Evolutionary conservation across 371 early-diverging fungal genomes (phyloP).

Genomic region (Mortierella sp.): DNA sequence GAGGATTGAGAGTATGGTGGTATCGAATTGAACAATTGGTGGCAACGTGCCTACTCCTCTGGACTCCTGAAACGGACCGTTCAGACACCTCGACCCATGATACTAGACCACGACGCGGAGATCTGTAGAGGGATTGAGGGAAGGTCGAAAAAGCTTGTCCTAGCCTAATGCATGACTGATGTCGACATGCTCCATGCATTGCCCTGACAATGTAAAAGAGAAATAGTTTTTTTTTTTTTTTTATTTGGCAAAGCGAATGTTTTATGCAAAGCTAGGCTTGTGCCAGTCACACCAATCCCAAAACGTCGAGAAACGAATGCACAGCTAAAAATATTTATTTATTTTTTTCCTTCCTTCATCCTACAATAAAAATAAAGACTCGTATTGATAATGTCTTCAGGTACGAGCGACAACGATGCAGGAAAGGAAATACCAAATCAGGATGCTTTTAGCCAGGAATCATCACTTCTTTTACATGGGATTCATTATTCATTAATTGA

Average conservation of each 20-base stretch:
- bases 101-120: background rate
- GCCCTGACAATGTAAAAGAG: background rate
- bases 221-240: background rate
- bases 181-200: constrained; percentile 19
- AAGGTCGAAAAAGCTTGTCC: background rate
- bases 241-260: too few species aligned
- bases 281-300: background rate
- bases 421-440: background rate
- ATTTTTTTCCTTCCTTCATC: background rate
- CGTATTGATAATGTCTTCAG: constrained; percentile 5
- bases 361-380: too few species aligned
- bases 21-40: constrained; percentile 8
- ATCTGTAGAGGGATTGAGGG: background rate
- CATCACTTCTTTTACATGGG: background rate
- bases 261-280: too few species aligned
- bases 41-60: background rate
- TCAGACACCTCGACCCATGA: background rate
- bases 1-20: constrained; percentile 5
- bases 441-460: background rate
- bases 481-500: too few species aligned
- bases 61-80: background rate
- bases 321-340: background rate
- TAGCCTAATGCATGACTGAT: constrained; percentile 5
- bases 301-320: background rate
- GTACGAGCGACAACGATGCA: background rate